Evolutionary conservation across 768 basidiomycete species (phyloP), one percentile per base, ranked within the genome.

Genomic region (Peribolospora baueri): DNA sequence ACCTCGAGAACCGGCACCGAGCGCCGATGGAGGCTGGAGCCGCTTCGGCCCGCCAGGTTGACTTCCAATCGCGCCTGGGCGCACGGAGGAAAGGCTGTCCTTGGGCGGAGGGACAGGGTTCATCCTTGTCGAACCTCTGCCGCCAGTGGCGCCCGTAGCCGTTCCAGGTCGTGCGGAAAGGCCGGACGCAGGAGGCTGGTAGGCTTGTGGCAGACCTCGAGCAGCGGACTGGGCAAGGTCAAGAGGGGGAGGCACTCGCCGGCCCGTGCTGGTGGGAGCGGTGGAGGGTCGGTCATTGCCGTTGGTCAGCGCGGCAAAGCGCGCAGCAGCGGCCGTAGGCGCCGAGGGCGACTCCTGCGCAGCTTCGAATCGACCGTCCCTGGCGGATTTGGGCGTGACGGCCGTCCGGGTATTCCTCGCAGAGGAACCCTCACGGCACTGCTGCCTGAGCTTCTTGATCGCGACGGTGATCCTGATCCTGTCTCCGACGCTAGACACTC

Each of bases 401-500:
- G 53, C 36, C 56, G 60, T 48, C 56, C 59, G 50, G 54, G 10
- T 7, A 36, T 51, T 39, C 55, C 38, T 40, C 11, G 9, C 50
- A 0, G 8, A 63, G 51, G 50, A 77, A 78, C 58, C 73, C 74
- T 59, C 76, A 74, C 25, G 25, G 25, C 25, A 25, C 25, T 25
- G 25, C 25, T 25, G 25, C 42, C 90, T 72, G 11, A 97, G 72
- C 5, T 70, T 65, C 65, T 87, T 88, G 57, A 98, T 82, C 1
- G 80, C 91, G 56, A 77, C 81, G 14, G 86, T 63, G 51, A 98
- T 82, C 64, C 85, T 75, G 6, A 95, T 76, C 51, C 90, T 72
- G 68, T 98, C 93, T 8, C 93, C 93, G 46, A 98, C 64, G 67
- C 81, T 85, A 41, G 72, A 62, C 39, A 98, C 76, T 10, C 82